Conservation (phyloP, 345 rosid species). For the Gossypium raimondii region DNA sequence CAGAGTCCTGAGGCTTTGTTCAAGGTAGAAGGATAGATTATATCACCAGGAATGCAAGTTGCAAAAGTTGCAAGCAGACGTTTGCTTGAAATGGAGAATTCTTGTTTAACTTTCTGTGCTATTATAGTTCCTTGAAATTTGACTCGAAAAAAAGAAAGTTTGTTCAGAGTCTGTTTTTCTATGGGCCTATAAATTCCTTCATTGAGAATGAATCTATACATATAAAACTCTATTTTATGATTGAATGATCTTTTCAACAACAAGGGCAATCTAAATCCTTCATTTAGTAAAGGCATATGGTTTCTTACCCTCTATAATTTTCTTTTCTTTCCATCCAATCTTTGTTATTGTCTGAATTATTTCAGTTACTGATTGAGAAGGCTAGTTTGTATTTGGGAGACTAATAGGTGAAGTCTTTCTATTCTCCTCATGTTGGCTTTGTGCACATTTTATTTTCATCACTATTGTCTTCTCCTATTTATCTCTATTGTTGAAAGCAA, state of each 20-base stretch:
- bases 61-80: neutral
- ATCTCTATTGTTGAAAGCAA: too few relatives aligned
- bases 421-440: neutral
- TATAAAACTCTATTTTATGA: neutral
- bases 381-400: neutral
- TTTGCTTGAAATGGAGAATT: neutral
- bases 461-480: too few relatives aligned
- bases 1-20: neutral
- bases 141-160: neutral
- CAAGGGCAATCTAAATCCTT: neutral
- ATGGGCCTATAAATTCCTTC: neutral
- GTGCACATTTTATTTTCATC: neutral
- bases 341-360: neutral
- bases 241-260: neutral
- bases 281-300: neutral
- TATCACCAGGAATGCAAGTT: neutral
- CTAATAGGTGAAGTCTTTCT: neutral
- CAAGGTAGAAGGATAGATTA: neutral
- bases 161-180: neutral
- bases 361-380: neutral
- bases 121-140: conserved; percentile 4
- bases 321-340: neutral
- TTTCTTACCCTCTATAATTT: neutral
- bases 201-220: neutral
- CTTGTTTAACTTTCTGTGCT: neutral